Percentiles rank a stretch among this genome's conserved stretches.
Evolutionary conservation across 2,329 filamentous ascomycete species (phyloP).

Genomic region (Diaporthe vexans): DNA sequence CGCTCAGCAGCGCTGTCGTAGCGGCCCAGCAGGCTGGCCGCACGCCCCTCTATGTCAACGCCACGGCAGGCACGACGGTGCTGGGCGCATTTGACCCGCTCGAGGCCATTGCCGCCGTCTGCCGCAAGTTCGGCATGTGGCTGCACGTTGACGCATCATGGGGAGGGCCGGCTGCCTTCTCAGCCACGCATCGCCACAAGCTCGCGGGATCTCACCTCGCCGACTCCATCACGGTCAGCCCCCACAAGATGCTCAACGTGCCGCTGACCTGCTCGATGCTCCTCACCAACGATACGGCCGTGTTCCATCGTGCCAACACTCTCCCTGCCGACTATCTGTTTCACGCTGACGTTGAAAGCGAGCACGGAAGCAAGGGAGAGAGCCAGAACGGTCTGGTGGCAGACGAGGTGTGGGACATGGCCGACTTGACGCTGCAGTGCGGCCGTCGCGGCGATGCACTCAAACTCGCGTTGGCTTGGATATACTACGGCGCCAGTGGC

Average conservation of each 20-base stretch:
- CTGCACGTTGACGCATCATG: slow-evolving; percentile 92
- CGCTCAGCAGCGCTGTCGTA: slow-evolving; percentile 73
- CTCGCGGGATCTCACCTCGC: slow-evolving; percentile 80
- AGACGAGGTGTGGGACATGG: slow-evolving; percentile 84
- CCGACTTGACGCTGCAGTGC: slow-evolving; percentile 93
- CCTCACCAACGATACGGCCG: slow-evolving; percentile 78
- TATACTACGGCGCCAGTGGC: slow-evolving; percentile 85
- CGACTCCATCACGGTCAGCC: slow-evolving; percentile 87
- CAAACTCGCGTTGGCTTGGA: slow-evolving; percentile 90
- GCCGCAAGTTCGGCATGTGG: slow-evolving; percentile 82
- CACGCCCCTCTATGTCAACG: slow-evolving; percentile 93
- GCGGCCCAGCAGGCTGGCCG: slow-evolving; percentile 75
- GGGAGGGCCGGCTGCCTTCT: slow-evolving; percentile 89
- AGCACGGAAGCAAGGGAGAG: slow-evolving; percentile 6
- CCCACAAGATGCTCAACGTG: slow-evolving; percentile 96
- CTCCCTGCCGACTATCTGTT: slow-evolving; percentile 89
- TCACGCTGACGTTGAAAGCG: slow-evolving; percentile 64
- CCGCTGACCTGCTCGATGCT: slow-evolving; percentile 93
- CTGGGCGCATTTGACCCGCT: slow-evolving; percentile 92
- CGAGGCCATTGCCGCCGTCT: slow-evolving; percentile 76
- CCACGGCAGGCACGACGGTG: slow-evolving; percentile 94
- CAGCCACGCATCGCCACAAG: slow-evolving; percentile 65
- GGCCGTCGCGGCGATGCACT: slow-evolving; percentile 87
- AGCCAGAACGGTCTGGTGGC: slow-evolving; percentile 43
- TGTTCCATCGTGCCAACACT: slow-evolving; percentile 87